Percentiles rank a stretch among this genome's conserved stretches.
phyloP scores from a whole-genome alignment of 1,284 basidiomycete genomes.

The Irpex lacteus region DNA sequence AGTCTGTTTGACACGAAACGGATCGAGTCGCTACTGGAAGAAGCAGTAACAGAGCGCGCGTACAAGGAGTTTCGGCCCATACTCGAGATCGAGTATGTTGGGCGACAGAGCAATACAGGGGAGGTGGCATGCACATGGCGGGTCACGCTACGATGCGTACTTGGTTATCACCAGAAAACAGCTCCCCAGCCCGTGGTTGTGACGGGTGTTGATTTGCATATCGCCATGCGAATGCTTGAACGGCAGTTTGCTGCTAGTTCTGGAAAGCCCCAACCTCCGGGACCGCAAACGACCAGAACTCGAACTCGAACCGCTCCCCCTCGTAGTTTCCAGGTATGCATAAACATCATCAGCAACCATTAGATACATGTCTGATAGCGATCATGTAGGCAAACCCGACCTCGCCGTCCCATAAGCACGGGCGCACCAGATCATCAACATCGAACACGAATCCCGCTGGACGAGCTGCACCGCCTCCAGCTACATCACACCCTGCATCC shows the following conservation, averaged over 20 bases:
- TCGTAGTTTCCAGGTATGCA: neutral
- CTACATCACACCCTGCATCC: neutral
- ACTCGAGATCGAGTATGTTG: conserved; percentile 13
- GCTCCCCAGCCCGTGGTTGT: conserved; percentile 14
- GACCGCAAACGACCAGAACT: neutral
- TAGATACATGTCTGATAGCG: neutral
- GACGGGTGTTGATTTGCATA: conserved; percentile 7
- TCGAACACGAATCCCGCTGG: neutral
- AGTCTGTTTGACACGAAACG: conserved; percentile 9
- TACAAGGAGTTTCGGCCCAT: conserved; percentile 12
- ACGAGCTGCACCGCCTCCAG: neutral
- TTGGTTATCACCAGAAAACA: conserved; percentile 10
- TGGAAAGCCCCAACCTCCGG: conserved; percentile 3
- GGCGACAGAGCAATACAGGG: neutral
- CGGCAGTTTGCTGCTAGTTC: conserved; percentile 11
- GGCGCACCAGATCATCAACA: neutral
- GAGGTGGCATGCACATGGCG: conserved; percentile 5
- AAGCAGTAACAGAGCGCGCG: conserved; percentile 11
- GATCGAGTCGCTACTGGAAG: conserved; percentile 11
- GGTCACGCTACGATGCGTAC: conserved; percentile 14
- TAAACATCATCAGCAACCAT: neutral
- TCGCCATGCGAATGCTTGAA: conserved; percentile 12
- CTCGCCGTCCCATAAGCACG: neutral
- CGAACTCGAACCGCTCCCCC: neutral
- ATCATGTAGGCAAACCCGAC: neutral